A percentile compares a stretch with the other conserved stretches of the same genome.
These are phyloP conservation scores for Hypoxylon fragiforme DNA, from an alignment of 495 filamentous ascomycete genomes.

Conservation along the genomic window DNA sequence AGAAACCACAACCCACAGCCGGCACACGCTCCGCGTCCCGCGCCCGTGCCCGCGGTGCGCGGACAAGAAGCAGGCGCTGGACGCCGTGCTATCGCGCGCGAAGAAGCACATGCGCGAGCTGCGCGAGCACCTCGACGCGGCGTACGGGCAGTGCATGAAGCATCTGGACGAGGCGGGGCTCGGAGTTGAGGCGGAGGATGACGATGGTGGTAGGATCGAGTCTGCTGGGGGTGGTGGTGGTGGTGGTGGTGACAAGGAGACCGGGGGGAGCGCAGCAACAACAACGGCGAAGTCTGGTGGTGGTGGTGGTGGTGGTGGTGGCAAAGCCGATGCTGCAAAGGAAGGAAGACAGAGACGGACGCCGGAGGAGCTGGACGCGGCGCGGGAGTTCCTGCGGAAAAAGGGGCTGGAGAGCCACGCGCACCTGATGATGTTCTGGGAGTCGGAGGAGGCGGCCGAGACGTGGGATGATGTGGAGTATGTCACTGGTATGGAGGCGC, in stretches of 20 bases:
- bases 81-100: background rate
- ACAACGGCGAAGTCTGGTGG: too few relatives aligned
- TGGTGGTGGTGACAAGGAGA: too few relatives aligned
- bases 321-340: background rate
- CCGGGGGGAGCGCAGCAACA: too few relatives aligned
- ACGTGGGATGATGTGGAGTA: background rate
- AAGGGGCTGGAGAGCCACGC: conserved; percentile 22
- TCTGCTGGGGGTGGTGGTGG: too few relatives aligned
- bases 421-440: conserved; percentile 28
- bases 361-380: conserved; percentile 1
- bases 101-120: conserved; percentile 9
- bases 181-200: too few relatives aligned
- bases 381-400: conserved; percentile 14
- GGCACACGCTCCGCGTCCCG: conserved; percentile 3
- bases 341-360: background rate
- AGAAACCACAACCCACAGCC: background rate
- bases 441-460: too few relatives aligned
- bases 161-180: conserved; percentile 20
- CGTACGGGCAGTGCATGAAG: conserved; percentile 3
- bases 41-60: conserved; percentile 2
- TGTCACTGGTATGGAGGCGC: background rate
- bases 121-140: background rate
- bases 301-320: too few relatives aligned
- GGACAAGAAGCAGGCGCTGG: background rate
- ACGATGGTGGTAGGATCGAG: too few relatives aligned